Base-by-base conservation (phyloP, 202 grass and related monocot species). In the Dendrocalamus latiflorus region DNA sequence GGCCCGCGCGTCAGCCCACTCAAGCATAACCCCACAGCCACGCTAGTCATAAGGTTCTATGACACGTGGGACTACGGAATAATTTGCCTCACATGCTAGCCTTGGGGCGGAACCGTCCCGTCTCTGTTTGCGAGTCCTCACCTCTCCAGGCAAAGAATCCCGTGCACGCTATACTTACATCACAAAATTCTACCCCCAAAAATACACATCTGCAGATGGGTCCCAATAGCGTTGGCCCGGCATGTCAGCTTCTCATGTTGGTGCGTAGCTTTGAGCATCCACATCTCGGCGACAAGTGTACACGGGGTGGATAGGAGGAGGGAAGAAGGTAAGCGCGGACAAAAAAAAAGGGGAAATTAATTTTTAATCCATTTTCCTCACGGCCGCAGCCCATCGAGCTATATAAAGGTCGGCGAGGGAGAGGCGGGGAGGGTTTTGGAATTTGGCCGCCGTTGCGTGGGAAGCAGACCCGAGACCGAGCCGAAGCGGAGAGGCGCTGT, bases 361-460 rank as follows among this genome's bases (percentile, higher is more conserved):
- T 67, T 78, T 81, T 74, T 77, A 77, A 81, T 53, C 64, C 18
- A 37, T 53, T 83, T 79, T 60, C 68, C 59, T 67, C 74, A 18
- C 53, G 28, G 58, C 78, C 65, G 65, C 78, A 51, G 50, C 28
- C 21, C 73, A 24, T 85, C 70, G 77, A 28, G 63, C 42, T 89
- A 89, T 86, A 86, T 79, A 83, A 86, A 69, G 79, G 53, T 38
- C 79, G 79, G 83, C 72, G 79, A 82, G 73, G 43, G 41, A 1
- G 18, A 54, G 84, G 34, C 42, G 66, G 30, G 74, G 88, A 86
- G 53, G 84, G 68, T 86, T 83, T 86, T 83, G 88, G 79, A 90
- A 70, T 90, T 86, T 79, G 74, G 79, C 88, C 79, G 61, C 75
- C 84, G 73, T 78, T 78, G 78, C 54, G 77, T 89, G 57, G 42